Base-by-base conservation (phyloP, 306 rosid genomes). In the Vigna nakashimae region DNA sequence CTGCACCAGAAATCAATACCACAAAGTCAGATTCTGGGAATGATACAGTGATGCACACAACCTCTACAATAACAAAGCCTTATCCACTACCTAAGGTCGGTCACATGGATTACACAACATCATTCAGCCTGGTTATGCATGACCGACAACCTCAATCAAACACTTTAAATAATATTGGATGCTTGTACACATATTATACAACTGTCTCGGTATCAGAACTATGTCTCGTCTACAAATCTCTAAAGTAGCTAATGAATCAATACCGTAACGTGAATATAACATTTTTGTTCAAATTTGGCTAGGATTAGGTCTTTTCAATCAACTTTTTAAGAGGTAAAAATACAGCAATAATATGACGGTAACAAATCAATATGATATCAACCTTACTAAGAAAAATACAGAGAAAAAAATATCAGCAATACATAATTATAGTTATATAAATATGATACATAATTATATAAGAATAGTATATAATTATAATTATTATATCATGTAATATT, bases 1-100 rank as follows among this genome's bases (percentile, higher is more conserved):
- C 98, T 95, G 85, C 86, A 87, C 68, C 50, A 88, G 38, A 75
- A 12, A 66, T 52, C 28, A 84, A 82, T 73, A 48, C 71, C 45
- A 52, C n/a, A 53, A 71, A 76, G 34, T 63, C 73, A 82, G 46
- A 57, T 46, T 28, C 75, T 53, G 62, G 55, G 30, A 80, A 72
- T 8, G 53, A 63, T 74, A 58, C 28, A 49, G 18, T 15, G 11
- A 76, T 70, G 51, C 40, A 73, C 36, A 57, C 60, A 55, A 8
- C 28, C 28, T 53, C 59, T 0, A 43, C 14, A 45, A 3, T 45
- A 45, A 12, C 50, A 45, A 11, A 45, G 5, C 50, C 49, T 43
- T 43, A 43, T 43, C 49, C 49, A 9, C 48, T 42, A 42, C 13
- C 4, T 42, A 11, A 43, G 49, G 49, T 43, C 15, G 14, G 14